Conservation (phyloP, 352 stramenopile species). For the Phytophthora niederhauseri region DNA sequence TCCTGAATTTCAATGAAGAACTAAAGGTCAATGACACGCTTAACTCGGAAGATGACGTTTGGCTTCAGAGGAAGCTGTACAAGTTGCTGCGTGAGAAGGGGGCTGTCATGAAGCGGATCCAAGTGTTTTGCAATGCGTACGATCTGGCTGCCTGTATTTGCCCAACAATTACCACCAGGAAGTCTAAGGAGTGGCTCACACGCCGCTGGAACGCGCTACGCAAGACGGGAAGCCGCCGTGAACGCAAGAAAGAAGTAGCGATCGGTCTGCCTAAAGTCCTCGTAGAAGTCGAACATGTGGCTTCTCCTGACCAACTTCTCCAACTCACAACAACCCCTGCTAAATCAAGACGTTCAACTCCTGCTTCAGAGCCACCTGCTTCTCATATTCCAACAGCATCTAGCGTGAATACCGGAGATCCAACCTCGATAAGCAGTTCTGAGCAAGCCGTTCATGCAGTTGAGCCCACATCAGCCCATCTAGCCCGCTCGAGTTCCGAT, state of each 20-base stretch:
- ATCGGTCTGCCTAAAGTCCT: background rate
- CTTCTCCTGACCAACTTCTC: too few species aligned
- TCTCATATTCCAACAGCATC: too few species aligned
- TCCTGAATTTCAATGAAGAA: background rate
- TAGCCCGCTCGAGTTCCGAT: background rate
- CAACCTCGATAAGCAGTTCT: too few species aligned
- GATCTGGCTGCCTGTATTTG: background rate
- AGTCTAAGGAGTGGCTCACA: background rate
- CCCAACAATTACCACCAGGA: background rate
- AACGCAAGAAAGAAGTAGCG: background rate
- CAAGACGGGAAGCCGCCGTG: background rate
- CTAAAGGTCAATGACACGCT: background rate
- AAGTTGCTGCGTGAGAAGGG: background rate
- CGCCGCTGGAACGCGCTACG: background rate
- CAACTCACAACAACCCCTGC: too few species aligned
- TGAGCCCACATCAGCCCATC: too few species aligned
- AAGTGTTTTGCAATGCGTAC: background rate
- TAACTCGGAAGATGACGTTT: background rate
- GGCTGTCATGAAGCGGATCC: background rate
- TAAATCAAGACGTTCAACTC: too few species aligned
- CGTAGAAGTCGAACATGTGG: too few species aligned
- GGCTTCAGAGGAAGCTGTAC: background rate
- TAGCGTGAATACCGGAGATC: too few species aligned
- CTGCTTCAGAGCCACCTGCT: too few species aligned
- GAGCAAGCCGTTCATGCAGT: too few species aligned